Percentiles rank a stretch among this genome's conserved stretches.
phyloP scores from a whole-genome alignment of 495 filamentous ascomycete genomes.

The Penicillium parvum region DNA sequence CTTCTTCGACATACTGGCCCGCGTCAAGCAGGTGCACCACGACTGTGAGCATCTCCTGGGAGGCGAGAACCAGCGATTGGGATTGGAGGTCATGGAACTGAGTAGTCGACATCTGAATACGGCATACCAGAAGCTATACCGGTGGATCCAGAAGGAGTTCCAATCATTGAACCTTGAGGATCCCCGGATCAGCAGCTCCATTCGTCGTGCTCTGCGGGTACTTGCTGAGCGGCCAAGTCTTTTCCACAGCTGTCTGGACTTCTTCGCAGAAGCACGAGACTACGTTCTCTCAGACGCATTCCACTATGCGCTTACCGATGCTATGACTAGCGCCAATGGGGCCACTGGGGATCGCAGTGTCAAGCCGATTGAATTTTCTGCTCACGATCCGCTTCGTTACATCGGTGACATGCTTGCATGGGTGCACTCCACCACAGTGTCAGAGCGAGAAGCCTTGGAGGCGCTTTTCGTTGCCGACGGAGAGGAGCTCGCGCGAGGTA shows the following conservation, averaged over 20 bases:
- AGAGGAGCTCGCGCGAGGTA: conserved; percentile 82
- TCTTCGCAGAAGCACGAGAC: conserved; percentile 87
- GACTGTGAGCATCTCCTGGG: conserved; percentile 88
- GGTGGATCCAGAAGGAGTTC: conserved; percentile 93
- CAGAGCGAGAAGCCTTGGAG: conserved; percentile 89
- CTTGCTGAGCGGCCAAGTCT: conserved; percentile 84
- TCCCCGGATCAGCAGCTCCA: conserved; percentile 82
- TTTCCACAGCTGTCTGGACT: conserved; percentile 92
- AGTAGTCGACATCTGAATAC: conserved; percentile 79
- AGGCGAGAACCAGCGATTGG: conserved; percentile 81
- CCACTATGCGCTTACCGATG: conserved; percentile 82
- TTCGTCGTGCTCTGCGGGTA: conserved; percentile 79
- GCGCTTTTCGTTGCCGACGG: conserved; percentile 86
- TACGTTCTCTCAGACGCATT: conserved; percentile 86
- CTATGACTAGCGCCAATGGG: conserved; percentile 34
- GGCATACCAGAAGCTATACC: conserved; percentile 91
- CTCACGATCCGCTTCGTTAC: conserved; percentile 89
- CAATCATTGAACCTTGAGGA: conserved; percentile 90
- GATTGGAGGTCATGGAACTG: conserved; percentile 86
- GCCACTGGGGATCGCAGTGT: conserved; percentile 43
- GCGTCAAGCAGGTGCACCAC: conserved; percentile 79
- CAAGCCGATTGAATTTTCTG: conserved; percentile 91
- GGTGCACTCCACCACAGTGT: conserved; percentile 89
- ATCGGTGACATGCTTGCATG: conserved; percentile 98
- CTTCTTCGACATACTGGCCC: conserved; percentile 77